Conservation (phyloP, 169 alveolate genomes). For the Plasmodium knowlesi region DNA sequence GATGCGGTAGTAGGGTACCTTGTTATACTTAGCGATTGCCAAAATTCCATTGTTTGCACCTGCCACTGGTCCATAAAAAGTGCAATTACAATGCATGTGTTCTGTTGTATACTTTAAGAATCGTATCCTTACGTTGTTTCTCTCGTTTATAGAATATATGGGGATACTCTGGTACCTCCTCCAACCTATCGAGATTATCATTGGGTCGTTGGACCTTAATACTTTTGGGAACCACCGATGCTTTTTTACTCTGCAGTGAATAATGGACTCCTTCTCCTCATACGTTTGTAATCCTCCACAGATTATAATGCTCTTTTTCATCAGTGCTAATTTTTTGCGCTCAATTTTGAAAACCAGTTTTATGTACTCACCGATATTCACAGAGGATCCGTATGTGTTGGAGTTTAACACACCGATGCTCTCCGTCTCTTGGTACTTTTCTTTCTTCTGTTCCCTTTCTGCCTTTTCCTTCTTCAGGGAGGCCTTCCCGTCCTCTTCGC, state of each 20-base stretch:
- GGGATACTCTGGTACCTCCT: constrained; percentile 98
- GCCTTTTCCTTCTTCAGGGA: constrained; percentile 36
- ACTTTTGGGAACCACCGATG: constrained; percentile 98
- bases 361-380: constrained; percentile 92
- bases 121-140: constrained; percentile 88
- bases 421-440: constrained; percentile 77
- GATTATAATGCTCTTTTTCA: constrained; percentile 75
- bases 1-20: constrained; percentile 93
- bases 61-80: constrained; percentile 96
- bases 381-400: constrained; percentile 71
- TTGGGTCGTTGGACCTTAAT: constrained; percentile 97
- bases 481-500: background rate
- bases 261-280: constrained; percentile 77
- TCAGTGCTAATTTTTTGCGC: constrained; percentile 71
- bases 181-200: constrained; percentile 99
- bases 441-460: constrained; percentile 38
- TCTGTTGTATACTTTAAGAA: constrained; percentile 96
- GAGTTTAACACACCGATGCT: constrained; percentile 6
- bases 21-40: constrained; percentile 87
- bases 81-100: constrained; percentile 96
- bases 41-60: constrained; percentile 92
- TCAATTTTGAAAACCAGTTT: constrained; percentile 88
- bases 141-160: constrained; percentile 94
- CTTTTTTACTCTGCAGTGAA: constrained; percentile 76
- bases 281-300: constrained; percentile 78